phyloP scores from a whole-genome alignment of 2,329 filamentous ascomycete genomes.

The Alternaria dauci region DNA sequence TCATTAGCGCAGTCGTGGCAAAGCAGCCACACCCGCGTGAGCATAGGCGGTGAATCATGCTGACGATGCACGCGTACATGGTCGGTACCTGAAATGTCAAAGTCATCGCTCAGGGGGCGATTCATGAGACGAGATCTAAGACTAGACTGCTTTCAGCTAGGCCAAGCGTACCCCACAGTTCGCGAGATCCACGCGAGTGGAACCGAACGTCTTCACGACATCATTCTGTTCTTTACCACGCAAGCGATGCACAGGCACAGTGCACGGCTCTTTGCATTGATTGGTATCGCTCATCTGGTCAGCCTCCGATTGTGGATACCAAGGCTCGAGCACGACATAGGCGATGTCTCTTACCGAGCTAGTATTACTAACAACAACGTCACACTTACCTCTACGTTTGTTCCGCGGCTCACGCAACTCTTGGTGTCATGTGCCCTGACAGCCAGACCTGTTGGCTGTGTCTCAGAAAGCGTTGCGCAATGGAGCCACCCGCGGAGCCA shows the following conservation, averaged over 20 bases:
- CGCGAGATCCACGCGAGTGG: background rate
- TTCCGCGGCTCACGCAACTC: conserved; percentile 11
- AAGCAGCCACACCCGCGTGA: background rate
- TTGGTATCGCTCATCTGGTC: background rate
- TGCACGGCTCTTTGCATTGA: background rate
- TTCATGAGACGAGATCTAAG: conserved; percentile 10
- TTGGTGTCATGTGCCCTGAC: conserved; percentile 4
- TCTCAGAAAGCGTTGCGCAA: background rate
- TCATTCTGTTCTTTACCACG: background rate
- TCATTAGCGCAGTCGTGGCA: background rate
- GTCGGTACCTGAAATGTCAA: conserved; percentile 10
- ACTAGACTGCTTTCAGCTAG: conserved; percentile 12
- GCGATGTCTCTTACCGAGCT: background rate
- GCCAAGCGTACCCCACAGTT: conserved; percentile 7
- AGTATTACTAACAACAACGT: conserved; percentile 21
- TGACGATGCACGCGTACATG: conserved; percentile 6
- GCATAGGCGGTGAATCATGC: conserved; percentile 6
- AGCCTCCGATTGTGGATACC: background rate
- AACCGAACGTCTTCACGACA: background rate
- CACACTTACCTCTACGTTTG: conserved; percentile 23
- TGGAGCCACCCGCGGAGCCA: conserved; percentile 10
- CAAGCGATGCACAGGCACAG: background rate
- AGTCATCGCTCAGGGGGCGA: conserved; percentile 2
- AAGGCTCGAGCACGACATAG: conserved; percentile 1
- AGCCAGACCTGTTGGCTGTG: background rate